Evolutionary conservation across 2,329 filamentous ascomycete species (phyloP).

Genomic region (Trichoderma atrobrunneum): DNA sequence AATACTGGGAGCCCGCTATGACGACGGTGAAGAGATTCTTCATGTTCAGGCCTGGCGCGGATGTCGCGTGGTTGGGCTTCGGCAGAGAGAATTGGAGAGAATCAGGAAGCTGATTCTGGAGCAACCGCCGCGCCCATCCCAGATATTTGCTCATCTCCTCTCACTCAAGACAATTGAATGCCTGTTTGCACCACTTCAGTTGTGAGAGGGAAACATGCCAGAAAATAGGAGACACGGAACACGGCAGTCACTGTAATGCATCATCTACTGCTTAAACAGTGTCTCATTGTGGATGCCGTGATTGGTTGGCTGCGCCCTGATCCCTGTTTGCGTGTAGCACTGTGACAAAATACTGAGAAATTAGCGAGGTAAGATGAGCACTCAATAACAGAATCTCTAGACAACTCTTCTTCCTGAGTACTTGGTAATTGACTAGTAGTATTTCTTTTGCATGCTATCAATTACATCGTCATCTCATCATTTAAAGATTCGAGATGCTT

Average conservation of each 20-base stretch:
- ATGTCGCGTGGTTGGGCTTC: background rate
- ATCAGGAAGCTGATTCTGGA: background rate
- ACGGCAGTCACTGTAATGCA: background rate
- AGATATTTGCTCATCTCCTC: background rate
- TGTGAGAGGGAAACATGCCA: background rate
- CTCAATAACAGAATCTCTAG: background rate
- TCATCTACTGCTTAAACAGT: background rate
- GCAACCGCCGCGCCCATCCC: background rate
- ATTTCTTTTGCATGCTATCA: background rate
- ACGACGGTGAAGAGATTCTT: slow-evolving; percentile 37
- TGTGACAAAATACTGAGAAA: background rate
- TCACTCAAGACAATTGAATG: background rate
- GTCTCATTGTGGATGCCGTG: slow-evolving; percentile 1
- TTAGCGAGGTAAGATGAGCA: background rate
- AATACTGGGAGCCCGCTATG: slow-evolving; percentile 38
- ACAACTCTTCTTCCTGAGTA: background rate
- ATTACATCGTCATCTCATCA: background rate
- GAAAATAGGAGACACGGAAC: background rate
- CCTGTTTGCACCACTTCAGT: background rate
- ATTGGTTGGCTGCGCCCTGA: background rate
- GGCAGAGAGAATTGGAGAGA: background rate
- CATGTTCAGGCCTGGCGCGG: slow-evolving; percentile 22
- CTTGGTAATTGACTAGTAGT: background rate
- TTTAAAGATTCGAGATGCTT: background rate
- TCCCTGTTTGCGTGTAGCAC: background rate